Conservation (phyloP, 306 rosid genomes). For the Arachis hypogaea region DNA sequence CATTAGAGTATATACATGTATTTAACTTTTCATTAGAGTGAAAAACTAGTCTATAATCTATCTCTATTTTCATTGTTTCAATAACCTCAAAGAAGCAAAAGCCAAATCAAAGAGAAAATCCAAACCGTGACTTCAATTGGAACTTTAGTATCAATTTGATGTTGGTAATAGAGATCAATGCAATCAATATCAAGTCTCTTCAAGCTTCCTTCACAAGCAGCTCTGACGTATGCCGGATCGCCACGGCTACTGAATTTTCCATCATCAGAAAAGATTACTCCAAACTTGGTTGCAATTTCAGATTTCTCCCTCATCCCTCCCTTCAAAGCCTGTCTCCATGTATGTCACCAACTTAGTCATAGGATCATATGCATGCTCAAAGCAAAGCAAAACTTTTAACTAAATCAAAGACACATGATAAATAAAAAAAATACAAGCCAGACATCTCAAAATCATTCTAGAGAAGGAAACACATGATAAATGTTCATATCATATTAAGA, state of each 20-base stretch:
- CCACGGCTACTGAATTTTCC: constrained; percentile 44
- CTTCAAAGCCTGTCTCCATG: constrained; percentile 42
- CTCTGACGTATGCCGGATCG: constrained; percentile 59
- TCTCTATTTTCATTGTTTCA: background rate
- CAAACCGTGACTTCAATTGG: constrained; percentile 69
- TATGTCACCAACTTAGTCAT: background rate
- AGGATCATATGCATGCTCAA: background rate
- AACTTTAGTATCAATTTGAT: constrained; percentile 54
- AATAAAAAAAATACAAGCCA: background rate
- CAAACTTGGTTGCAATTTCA: constrained; percentile 59
- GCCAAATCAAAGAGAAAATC: background rate
- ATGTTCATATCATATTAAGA: too few species aligned
- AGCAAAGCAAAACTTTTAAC: background rate
- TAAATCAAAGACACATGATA: background rate
- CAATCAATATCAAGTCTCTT: constrained; percentile 50
- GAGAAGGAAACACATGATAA: background rate
- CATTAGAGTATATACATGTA: background rate
- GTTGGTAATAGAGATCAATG: constrained; percentile 69
- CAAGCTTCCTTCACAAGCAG: constrained; percentile 61
- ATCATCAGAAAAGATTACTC: background rate
- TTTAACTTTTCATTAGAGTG: background rate
- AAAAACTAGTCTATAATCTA: background rate
- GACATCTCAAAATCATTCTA: background rate
- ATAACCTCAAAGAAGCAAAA: background rate
- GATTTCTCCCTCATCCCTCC: constrained; percentile 43